These are phyloP conservation scores for Soucietia sequanensis DNA, from an alignment of 805 yeast genomes.

Conservation along the genomic window DNA sequence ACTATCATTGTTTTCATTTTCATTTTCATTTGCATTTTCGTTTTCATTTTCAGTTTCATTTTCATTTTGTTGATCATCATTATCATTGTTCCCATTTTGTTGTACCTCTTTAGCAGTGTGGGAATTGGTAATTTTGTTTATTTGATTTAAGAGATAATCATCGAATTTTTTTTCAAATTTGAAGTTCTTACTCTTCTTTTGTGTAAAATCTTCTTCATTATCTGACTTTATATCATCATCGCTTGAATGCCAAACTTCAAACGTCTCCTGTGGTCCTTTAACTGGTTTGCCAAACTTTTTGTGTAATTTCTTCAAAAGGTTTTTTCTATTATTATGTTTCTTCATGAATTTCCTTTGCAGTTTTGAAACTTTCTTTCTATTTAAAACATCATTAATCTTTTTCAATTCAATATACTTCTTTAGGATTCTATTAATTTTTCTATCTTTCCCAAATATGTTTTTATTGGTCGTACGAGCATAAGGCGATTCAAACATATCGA, in stretches of 20 bases:
- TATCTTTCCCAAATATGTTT: too few species aligned
- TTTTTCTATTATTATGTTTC: constrained; percentile 2
- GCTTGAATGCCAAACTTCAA: constrained; percentile 31
- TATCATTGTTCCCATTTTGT: background rate
- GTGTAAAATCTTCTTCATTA: background rate
- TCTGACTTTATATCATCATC: constrained; percentile 6
- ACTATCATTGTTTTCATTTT: constrained; percentile 4
- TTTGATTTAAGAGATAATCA: too few species aligned
- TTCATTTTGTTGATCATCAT: background rate
- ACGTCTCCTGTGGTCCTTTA: constrained; percentile 35
- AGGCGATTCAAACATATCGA: too few species aligned
- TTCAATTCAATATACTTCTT: constrained; percentile 18
- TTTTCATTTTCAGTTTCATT: too few species aligned
- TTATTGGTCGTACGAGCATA: too few species aligned
- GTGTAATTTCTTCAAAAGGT: constrained; percentile 5
- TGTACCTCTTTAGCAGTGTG: too few species aligned
- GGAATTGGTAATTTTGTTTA: constrained; percentile 11
- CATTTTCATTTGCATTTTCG: constrained; percentile 5
- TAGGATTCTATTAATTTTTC: too few species aligned
- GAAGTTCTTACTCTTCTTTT: too few species aligned
- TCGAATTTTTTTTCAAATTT: too few species aligned
- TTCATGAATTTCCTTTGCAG: constrained; percentile 7
- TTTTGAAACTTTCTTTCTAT: background rate
- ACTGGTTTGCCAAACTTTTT: too few species aligned
- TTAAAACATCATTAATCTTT: constrained; percentile 9